Evolutionary conservation across 306 rosid species (phyloP), one percentile per base, ranked within the genome.

Genomic region (Fagus crenata): DNA sequence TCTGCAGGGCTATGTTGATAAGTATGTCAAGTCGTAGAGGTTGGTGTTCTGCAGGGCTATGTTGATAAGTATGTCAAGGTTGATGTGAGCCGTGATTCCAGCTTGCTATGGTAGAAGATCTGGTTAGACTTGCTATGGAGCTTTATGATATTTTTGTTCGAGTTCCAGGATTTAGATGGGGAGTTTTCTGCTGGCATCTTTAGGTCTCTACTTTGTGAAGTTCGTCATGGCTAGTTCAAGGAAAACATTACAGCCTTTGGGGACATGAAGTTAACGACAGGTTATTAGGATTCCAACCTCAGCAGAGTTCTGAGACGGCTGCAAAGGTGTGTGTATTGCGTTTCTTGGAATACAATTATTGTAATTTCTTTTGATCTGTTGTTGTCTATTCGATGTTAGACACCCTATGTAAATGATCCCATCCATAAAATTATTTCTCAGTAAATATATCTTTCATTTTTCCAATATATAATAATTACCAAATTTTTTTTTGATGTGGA

Each of bases 1-100:
- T 83, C 41, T 84, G 78, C 92, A 92, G 96, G 96, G 96, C 75
- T 92, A 92, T 82, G 97, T 92, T 65, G 96, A 92, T 55, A 92
- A 92, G 83, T 91, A 85, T 77, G 94, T 91, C 75, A 89, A 91
- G 82, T 84, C 80, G 40, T 91, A 82, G 82, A 60, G 58, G 33
- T 22, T 22, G 28, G 12, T 75, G 72, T 77, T 83, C 41, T 84
- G 78, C 92, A 92, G 96, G 96, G 96, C 75, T 92, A 92, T 82
- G 97, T 92, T 65, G 96, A 92, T 55, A 92, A 92, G 83, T 91
- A 85, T 77, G 94, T 91, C 75, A 89, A 91, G 82, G 28, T 35
- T 18, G 77, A 58, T 39, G 76, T 55, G 60, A 54, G 54, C 51
- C 15, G 46, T 70, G 67, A 55, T 56, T 67, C 56, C 63, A 17